These are phyloP conservation scores for Zasmidium cellare DNA, from an alignment of 2,329 filamentous ascomycete species.

Conservation along the genomic window DNA sequence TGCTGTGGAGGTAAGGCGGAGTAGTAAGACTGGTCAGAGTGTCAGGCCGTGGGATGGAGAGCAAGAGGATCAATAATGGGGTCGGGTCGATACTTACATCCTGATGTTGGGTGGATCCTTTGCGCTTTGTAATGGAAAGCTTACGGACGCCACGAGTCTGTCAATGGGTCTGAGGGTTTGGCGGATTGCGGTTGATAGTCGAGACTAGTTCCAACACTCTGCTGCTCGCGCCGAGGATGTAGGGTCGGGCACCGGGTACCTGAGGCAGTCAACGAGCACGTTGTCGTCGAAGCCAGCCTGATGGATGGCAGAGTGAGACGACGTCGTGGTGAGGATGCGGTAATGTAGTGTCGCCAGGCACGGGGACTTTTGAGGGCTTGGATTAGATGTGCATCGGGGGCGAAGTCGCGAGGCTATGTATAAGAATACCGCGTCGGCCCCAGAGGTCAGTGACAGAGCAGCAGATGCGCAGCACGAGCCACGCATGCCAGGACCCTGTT, in stretches of 20 bases:
- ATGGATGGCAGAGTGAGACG: constrained; percentile 6
- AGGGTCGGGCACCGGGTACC: constrained; percentile 19
- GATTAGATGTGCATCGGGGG: constrained; percentile 26
- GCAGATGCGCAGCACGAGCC: constrained; percentile 27
- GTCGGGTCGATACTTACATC: neutral
- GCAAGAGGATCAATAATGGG: neutral
- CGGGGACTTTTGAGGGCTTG: constrained; percentile 8
- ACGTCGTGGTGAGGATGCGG: neutral
- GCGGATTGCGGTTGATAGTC: constrained; percentile 3
- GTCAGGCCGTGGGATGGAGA: constrained; percentile 1
- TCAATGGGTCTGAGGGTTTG: constrained; percentile 6
- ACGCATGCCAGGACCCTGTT: constrained; percentile 11
- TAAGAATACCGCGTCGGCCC: constrained; percentile 28
- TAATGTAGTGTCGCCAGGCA: constrained; percentile 3
- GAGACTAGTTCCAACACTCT: constrained; percentile 6
- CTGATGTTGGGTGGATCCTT: neutral
- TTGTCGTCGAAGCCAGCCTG: constrained; percentile 13
- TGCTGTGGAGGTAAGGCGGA: neutral
- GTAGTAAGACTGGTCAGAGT: neutral
- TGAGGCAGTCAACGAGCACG: constrained; percentile 8
- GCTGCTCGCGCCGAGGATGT: constrained; percentile 7
- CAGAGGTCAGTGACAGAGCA: constrained; percentile 15
- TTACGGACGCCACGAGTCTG: constrained; percentile 2
- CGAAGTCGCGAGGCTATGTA: constrained; percentile 31
- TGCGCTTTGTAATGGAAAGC: constrained; percentile 5